Evolutionary conservation across 2,329 filamentous ascomycete genomes (phyloP).

Genomic region (Aspergillus jensenii): DNA sequence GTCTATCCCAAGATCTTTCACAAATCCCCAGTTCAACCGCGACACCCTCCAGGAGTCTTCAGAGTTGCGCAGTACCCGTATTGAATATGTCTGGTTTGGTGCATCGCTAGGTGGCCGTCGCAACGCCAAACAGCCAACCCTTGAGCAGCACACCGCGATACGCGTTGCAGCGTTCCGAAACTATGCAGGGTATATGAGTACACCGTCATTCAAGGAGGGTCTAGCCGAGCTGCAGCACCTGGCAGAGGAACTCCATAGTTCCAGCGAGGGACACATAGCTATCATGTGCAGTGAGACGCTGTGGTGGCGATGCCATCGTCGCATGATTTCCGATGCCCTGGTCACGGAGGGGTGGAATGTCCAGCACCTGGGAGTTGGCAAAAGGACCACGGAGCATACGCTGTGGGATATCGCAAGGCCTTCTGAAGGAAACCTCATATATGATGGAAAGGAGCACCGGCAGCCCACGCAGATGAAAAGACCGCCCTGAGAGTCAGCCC

Average conservation of each 20-base stretch:
- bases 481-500: too few species aligned
- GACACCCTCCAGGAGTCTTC: neutral
- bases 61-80: neutral
- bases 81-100: neutral
- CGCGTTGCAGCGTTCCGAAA: neutral
- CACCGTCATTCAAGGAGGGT: neutral
- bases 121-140: neutral
- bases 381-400: neutral
- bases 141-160: neutral
- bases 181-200: neutral
- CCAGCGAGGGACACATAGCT: neutral
- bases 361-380: neutral
- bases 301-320: neutral
- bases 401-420: neutral
- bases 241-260: neutral
- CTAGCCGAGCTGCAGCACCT: neutral
- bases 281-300: neutral
- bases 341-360: neutral
- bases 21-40: neutral
- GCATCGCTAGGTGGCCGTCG: neutral
- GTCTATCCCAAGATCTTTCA: neutral
- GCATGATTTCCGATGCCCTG: neutral
- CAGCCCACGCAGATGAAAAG: too few species aligned
- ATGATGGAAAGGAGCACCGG: neutral
- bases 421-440: neutral